A percentile compares a stretch with the other conserved stretches of the same genome.
phyloP scores from a whole-genome alignment of 768 basidiomycete species.

The Mycena capillaripes region DNA sequence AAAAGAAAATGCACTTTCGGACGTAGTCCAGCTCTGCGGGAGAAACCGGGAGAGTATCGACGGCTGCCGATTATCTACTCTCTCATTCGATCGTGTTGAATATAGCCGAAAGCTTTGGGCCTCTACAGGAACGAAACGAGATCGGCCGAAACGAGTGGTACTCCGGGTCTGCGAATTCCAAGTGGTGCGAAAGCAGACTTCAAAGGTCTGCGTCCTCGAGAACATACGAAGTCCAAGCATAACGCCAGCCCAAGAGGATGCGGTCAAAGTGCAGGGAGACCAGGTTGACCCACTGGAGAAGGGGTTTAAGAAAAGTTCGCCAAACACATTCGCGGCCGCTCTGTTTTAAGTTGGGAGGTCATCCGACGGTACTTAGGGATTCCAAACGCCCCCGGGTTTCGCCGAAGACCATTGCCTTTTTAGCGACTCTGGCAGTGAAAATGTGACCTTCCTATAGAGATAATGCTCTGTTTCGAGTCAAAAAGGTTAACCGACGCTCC shows the following conservation, averaged over 20 bases:
- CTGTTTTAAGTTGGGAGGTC: no score
- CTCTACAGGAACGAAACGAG: conserved; percentile 1
- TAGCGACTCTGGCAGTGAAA: no score
- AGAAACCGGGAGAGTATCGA: conserved; percentile 42
- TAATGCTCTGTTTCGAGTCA: no score
- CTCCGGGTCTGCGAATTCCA: no score
- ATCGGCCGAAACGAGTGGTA: conserved; percentile 21
- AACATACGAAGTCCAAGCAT: conserved; percentile 33
- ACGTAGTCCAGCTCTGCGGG: conserved; percentile 35
- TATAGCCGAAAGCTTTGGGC: conserved; percentile 11
- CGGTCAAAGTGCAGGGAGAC: conserved; percentile 2
- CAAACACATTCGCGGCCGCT: no score
- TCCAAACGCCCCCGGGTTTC: no score
- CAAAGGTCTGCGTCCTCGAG: conserved; percentile 23
- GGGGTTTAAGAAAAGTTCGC: no score
- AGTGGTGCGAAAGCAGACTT: conserved; percentile 18
- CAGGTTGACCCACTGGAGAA: no score
- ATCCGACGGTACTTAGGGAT: no score
- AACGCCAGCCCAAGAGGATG: conserved; percentile 15
- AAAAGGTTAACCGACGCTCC: no score
- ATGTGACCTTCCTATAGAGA: no score
- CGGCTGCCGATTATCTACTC: conserved; percentile 19
- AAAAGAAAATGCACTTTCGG: conserved; percentile 70
- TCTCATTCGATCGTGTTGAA: conserved; percentile 36
- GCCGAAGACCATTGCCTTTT: no score